A percentile compares a stretch with the other conserved stretches of the same genome.
Conservation (phyloP, 257 asterid species). For the Solanum infundibuliforme region DNA sequence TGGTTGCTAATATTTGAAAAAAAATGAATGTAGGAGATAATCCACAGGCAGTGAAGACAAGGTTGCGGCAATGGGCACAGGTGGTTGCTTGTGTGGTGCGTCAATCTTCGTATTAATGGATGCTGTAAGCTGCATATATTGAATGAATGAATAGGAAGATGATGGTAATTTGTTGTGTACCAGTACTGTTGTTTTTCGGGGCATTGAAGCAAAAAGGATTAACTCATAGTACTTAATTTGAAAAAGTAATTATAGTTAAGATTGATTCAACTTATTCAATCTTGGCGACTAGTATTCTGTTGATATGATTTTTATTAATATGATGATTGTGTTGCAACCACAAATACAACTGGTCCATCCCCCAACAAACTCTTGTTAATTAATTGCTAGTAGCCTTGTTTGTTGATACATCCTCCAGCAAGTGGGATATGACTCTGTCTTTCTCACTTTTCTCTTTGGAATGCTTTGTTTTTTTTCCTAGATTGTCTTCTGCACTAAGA, state of each 20-base stretch:
- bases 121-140: background rate
- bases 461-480: background rate
- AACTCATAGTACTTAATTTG: background rate
- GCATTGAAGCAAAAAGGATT: background rate
- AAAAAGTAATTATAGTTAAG: background rate
- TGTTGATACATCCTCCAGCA: background rate
- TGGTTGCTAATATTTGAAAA: background rate
- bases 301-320: background rate
- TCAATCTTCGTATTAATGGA: slow-evolving; percentile 27
- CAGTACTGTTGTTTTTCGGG: background rate
- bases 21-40: slow-evolving; percentile 31
- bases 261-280: background rate
- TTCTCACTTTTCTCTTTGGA: background rate
- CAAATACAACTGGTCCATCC: slow-evolving; percentile 8
- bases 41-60: slow-evolving; percentile 63
- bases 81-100: slow-evolving; percentile 71
- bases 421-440: background rate
- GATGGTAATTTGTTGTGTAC: background rate
- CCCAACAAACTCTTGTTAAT: slow-evolving; percentile 9
- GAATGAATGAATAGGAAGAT: background rate
- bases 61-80: slow-evolving; percentile 72
- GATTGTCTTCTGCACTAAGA: background rate
- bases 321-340: background rate
- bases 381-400: slow-evolving; percentile 12
- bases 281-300: background rate